A percentile compares a stretch with the other conserved stretches of the same genome.
Conservation (phyloP, 1,284 basidiomycete genomes). For the Ustilago hordei region DNA sequence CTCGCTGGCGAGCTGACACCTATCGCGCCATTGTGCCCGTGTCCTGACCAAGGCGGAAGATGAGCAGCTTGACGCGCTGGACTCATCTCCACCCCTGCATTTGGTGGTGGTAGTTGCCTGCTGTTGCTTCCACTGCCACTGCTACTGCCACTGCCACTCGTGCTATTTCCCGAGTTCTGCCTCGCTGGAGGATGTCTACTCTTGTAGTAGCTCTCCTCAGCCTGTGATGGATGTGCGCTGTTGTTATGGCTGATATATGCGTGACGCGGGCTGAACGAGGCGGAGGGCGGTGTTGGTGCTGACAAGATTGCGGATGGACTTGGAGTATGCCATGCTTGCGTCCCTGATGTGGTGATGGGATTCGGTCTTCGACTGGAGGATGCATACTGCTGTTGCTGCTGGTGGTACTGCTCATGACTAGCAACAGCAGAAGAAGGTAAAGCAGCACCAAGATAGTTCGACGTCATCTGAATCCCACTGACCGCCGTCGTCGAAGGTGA, state of each 20-base stretch:
- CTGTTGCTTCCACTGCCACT: constrained; percentile 4
- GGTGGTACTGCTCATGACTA: not conserved
- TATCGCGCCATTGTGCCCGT: not conserved
- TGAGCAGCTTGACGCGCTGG: not conserved
- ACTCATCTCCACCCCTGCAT: not conserved
- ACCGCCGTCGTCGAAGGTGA: not conserved
- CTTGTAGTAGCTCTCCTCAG: not conserved
- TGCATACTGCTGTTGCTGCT: not conserved
- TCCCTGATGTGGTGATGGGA: not conserved
- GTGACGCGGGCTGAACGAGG: constrained; percentile 13
- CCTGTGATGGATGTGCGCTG: not conserved
- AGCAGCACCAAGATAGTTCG: constrained; percentile 11
- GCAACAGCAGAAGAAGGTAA: not conserved
- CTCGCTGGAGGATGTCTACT: not conserved
- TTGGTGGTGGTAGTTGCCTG: not conserved
- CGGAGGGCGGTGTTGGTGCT: constrained; percentile 19
- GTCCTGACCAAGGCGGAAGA: not conserved
- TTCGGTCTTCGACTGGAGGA: not conserved
- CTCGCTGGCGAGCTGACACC: not conserved
- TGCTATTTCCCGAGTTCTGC: not conserved
- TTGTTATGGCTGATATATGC: not conserved
- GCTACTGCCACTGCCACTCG: not conserved
- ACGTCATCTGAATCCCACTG: constrained; percentile 21
- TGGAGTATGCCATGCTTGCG: constrained; percentile 22
- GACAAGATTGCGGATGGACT: constrained; percentile 10